Conservation (phyloP, 169 alveolate genomes). For the Blepharisma undulans region DNA sequence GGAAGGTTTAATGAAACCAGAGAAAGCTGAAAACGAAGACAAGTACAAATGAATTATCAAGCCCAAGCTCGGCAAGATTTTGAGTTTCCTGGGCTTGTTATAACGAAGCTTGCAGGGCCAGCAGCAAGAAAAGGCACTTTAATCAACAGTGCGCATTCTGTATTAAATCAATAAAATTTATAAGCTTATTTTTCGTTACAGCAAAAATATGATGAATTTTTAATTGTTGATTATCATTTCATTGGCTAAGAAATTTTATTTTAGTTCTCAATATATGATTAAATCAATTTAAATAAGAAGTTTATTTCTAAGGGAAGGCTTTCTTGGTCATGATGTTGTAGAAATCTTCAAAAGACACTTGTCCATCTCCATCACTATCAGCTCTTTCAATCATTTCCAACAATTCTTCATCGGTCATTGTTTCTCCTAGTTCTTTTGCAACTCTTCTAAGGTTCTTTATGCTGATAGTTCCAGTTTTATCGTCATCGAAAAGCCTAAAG, state of each 20-base stretch:
- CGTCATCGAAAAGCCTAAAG: constrained; percentile 97
- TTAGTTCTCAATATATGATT: not conserved
- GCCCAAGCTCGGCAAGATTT: not conserved
- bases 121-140: not conserved
- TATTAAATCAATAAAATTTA: not conserved
- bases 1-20: not conserved
- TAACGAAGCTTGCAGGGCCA: not conserved
- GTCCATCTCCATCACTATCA: constrained; percentile 97
- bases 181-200: not conserved
- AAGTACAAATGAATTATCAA: not conserved
- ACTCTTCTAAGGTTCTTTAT: constrained; percentile 95
- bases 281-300: not conserved
- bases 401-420: constrained; percentile 96
- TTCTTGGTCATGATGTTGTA: constrained; percentile 98
- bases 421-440: constrained; percentile 98
- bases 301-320: constrained; percentile 82
- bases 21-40: not conserved
- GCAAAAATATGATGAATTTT: not conserved
- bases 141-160: not conserved
- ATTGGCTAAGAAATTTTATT: not conserved
- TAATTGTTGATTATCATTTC: not conserved
- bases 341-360: constrained; percentile 96
- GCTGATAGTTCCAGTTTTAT: constrained; percentile 94
- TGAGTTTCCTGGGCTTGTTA: not conserved
- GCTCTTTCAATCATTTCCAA: constrained; percentile 99